These are phyloP conservation scores for Amanita brunnescens DNA, from an alignment of 768 basidiomycete species.

Conservation along the genomic window DNA sequence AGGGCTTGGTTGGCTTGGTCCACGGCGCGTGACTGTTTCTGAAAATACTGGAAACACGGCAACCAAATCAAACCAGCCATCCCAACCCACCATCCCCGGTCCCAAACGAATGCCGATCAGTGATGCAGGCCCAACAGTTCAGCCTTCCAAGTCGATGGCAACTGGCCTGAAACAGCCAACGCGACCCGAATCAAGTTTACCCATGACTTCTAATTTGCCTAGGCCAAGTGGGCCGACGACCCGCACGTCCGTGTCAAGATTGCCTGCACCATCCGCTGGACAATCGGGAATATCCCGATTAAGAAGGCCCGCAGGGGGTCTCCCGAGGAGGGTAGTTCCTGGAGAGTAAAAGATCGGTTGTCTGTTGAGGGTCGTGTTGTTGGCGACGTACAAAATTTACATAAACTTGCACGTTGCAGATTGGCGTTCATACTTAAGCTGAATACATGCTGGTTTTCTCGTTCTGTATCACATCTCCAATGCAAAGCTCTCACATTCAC, in stretches of 20 bases:
- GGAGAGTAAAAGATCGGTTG: not conserved
- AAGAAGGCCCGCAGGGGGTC: not conserved
- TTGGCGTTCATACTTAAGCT: not conserved
- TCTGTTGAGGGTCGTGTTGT: too few species aligned
- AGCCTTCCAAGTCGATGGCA: not conserved
- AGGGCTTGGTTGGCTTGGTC: constrained; percentile 24
- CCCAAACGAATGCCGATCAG: constrained; percentile 6
- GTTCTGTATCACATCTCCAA: not conserved
- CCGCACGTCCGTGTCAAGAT: not conserved
- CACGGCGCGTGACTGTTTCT: constrained; percentile 26
- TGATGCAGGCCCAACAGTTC: not conserved
- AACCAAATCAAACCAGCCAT: not conserved
- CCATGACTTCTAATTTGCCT: not conserved
- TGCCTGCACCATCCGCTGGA: not conserved
- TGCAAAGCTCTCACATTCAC: constrained; percentile 1
- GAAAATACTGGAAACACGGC: constrained; percentile 4
- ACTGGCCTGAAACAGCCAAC: constrained; percentile 19
- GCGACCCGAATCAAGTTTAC: constrained; percentile 13
- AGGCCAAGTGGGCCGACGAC: not conserved
- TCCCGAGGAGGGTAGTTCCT: not conserved
- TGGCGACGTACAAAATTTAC: constrained; percentile 1
- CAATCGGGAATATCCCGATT: not conserved
- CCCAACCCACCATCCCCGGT: not conserved
- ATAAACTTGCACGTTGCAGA: constrained; percentile 4
- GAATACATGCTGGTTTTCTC: not conserved